Base-by-base conservation (phyloP, 352 stramenopile genomes). In the Globisporangium echinulatum region DNA sequence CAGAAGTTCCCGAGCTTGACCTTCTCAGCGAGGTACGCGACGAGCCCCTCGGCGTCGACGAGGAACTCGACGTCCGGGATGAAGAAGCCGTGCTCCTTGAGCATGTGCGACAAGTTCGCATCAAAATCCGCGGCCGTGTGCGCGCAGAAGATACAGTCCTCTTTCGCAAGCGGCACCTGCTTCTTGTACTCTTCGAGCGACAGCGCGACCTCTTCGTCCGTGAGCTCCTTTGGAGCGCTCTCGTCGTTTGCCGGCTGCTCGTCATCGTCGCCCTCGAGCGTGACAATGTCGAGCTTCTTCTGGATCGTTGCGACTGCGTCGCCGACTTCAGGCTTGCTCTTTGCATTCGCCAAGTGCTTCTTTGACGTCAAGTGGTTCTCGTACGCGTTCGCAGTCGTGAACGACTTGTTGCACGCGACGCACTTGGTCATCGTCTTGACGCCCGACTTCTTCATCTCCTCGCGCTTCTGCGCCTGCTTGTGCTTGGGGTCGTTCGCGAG, bases 11-110 rank as follows among this genome's bases (percentile, higher is more conserved):
- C 94, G 2, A 97, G 71, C 69, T 98, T 97, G 63, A 98, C 88
- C 71, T 99, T 99, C 71, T 98, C 91, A 7, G 92, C 85, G 64
- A 96, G 79, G 72, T 99, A 99, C 49, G 77, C 79, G 2, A 98
- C 64, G 19, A 98, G 71, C 0, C 94, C 95, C 62, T 96, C 78
- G 10, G 94, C 48, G 66, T 98, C 93, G 7, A 82, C 68, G 36
- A 97, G 66, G 67, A 92, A 98, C 65, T 98, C 93, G 46, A 89
- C 67, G 67, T 98, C 95, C 5, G 96, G 96, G 46, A 99, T 79
- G 72, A 97, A 98, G 70, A 98, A 98, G 36, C 90, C 94, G 72
- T 98, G 97, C 50, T 89, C 85, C 56, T 90, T 88, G 42, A 93
- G 73, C 93, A 98, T 98, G 68, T 97, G 92, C 39, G 75, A 63